A percentile compares a stretch with the other conserved stretches of the same genome.
phyloP scores from a whole-genome alignment of 2,329 filamentous ascomycete genomes.

The Pestalotiopsis sp. region DNA sequence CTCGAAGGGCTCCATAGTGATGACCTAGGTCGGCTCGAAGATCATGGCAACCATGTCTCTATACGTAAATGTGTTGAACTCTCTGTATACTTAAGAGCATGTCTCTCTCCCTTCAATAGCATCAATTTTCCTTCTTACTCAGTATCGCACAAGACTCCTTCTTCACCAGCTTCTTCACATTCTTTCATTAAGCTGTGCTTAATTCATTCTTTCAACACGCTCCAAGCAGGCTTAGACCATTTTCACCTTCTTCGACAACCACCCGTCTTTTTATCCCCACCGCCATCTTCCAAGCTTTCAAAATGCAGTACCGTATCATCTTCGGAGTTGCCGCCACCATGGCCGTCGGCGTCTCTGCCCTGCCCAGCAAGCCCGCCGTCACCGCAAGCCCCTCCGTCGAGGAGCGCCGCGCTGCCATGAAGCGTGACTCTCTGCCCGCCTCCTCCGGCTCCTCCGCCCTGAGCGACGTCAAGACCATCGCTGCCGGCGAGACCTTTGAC shows the following conservation, averaged over 20 bases:
- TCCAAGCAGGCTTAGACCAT: conserved; percentile 11
- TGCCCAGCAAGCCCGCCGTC: neutral
- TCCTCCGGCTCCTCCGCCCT: conserved; percentile 11
- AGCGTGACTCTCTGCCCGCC: conserved; percentile 9
- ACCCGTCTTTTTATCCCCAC: neutral
- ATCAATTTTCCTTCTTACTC: neutral
- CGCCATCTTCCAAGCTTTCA: conserved; percentile 9
- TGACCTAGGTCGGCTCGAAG: neutral
- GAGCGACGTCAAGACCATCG: conserved; percentile 20
- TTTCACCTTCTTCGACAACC: neutral
- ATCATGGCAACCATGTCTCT: neutral
- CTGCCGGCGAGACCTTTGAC: conserved; percentile 37
- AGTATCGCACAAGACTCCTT: neutral
- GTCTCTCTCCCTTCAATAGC: neutral
- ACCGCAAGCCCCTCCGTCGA: conserved; percentile 6
- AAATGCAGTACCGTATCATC: conserved; percentile 27
- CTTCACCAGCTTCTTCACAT: conserved; percentile 9
- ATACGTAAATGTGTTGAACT: neutral
- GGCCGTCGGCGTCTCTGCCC: conserved; percentile 13
- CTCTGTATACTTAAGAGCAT: conserved; percentile 4
- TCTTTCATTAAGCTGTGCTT: conserved; percentile 12
- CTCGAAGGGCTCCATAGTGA: neutral
- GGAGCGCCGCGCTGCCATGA: neutral
- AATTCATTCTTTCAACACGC: conserved; percentile 10
- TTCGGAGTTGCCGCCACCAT: conserved; percentile 21